Percentiles rank a stretch among this genome's conserved stretches.
Conservation (phyloP, 192 early-diverging fungal species). For the Fimicolochytrium jonesii region DNA sequence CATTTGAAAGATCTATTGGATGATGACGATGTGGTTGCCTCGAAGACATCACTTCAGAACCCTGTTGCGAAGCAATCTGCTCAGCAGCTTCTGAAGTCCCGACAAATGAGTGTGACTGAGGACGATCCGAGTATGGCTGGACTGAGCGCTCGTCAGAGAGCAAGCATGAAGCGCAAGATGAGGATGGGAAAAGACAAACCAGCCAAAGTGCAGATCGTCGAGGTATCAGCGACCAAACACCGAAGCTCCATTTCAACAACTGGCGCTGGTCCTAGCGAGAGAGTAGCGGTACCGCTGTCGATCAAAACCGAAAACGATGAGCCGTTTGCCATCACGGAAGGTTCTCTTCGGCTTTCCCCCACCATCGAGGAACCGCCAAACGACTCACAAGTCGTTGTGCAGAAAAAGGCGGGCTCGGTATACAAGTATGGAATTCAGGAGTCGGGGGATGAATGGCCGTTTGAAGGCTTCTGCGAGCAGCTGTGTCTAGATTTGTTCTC, state of each 20-base stretch:
- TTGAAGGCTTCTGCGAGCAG: slow-evolving; percentile 62
- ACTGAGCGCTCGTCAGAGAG: slow-evolving; percentile 84
- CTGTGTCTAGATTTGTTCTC: slow-evolving; percentile 69
- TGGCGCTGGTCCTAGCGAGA: too few relatives aligned
- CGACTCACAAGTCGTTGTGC: slow-evolving; percentile 21
- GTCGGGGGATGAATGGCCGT: slow-evolving; percentile 63
- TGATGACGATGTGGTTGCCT: slow-evolving; percentile 63
- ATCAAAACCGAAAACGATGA: too few relatives aligned
- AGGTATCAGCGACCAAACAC: slow-evolving; percentile 42
- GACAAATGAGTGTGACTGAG: slow-evolving; percentile 11
- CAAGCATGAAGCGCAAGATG: slow-evolving; percentile 82
- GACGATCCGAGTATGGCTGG: slow-evolving; percentile 59
- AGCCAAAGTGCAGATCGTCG: slow-evolving; percentile 53
- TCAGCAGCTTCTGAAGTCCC: neutral
- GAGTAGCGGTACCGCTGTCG: too few relatives aligned
- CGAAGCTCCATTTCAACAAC: slow-evolving; percentile 17
- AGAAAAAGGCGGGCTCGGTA: slow-evolving; percentile 21
- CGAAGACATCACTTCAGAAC: neutral
- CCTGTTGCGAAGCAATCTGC: neutral
- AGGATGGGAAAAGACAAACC: slow-evolving; percentile 73
- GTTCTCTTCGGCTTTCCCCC: neutral
- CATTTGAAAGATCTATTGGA: slow-evolving; percentile 88
- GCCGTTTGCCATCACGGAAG: neutral
- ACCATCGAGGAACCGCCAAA: neutral
- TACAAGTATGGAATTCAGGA: slow-evolving; percentile 32